A percentile compares a stretch with the other conserved stretches of the same genome.
Evolutionary conservation across 495 filamentous ascomycete genomes (phyloP).

Genomic region (Tuber borchii): DNA sequence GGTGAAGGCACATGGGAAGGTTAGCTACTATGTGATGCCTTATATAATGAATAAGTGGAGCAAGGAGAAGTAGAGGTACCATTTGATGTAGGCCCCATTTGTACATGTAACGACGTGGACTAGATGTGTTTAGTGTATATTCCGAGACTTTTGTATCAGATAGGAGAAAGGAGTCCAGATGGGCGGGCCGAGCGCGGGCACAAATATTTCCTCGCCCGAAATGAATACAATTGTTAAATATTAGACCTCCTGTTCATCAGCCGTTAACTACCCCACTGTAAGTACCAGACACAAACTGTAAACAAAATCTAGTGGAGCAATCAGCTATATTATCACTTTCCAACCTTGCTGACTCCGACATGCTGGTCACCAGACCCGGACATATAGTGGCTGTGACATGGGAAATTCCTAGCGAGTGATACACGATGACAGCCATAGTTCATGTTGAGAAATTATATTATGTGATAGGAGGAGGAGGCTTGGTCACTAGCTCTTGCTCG

Average conservation of each 20-base stretch:
- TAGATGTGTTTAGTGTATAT: no score
- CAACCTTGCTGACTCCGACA: background rate
- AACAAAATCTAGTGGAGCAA: background rate
- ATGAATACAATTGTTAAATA: background rate
- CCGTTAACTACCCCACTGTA: background rate
- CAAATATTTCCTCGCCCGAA: background rate
- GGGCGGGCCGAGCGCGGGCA: no score
- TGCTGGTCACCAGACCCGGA: background rate
- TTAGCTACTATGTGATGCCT: constrained; percentile 8
- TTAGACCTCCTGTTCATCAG: background rate
- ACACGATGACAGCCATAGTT: background rate
- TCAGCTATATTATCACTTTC: background rate
- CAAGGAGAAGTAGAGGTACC: background rate
- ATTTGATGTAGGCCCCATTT: no score
- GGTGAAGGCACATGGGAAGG: background rate
- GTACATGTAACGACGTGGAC: no score
- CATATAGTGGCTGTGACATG: background rate
- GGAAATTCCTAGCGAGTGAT: background rate
- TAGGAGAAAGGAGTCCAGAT: background rate
- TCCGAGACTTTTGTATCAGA: no score
- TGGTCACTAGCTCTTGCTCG: background rate
- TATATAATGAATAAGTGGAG: background rate
- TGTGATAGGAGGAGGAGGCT: background rate
- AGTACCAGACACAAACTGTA: background rate
- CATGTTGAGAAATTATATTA: background rate